Percentiles rank a stretch among this genome's conserved stretches.
phyloP scores from a whole-genome alignment of 306 rosid species.

The Castanospermum australe region DNA sequence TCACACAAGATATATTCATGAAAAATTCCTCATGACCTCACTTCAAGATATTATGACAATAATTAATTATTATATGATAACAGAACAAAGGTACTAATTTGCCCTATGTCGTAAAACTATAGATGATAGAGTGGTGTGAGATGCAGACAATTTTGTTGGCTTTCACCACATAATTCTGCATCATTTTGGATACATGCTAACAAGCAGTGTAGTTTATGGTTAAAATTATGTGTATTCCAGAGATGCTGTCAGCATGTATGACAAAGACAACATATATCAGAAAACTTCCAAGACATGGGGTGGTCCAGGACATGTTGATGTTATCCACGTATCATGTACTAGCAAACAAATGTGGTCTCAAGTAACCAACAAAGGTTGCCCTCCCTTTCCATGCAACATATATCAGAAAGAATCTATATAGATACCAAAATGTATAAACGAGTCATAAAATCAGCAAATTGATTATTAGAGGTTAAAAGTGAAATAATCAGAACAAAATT shows the following conservation, averaged over 20 bases:
- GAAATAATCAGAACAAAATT: conserved; percentile 18
- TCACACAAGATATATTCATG: background rate
- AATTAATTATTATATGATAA: background rate
- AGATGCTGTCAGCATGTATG: conserved; percentile 13
- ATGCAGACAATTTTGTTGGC: conserved; percentile 18
- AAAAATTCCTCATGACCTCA: background rate
- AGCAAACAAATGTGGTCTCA: conserved; percentile 48
- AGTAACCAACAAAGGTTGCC: conserved; percentile 22
- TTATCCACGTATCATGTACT: conserved; percentile 39
- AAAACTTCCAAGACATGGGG: conserved; percentile 30
- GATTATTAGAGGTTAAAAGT: conserved; percentile 11
- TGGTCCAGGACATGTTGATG: conserved; percentile 40
- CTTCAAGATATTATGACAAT: background rate
- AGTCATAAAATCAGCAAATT: conserved; percentile 28
- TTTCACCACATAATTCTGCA: conserved; percentile 16
- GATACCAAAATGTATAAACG: background rate
- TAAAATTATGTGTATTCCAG: background rate
- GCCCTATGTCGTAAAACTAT: background rate
- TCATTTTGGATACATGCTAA: background rate
- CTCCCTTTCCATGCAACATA: conserved; percentile 7
- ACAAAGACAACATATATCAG: conserved; percentile 28
- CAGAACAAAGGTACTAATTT: background rate
- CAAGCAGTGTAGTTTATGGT: background rate
- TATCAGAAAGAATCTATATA: background rate
- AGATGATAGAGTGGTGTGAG: background rate